These are phyloP conservation scores for Mucor piriformis DNA, from an alignment of 371 early-diverging fungal species.

Conservation along the genomic window DNA sequence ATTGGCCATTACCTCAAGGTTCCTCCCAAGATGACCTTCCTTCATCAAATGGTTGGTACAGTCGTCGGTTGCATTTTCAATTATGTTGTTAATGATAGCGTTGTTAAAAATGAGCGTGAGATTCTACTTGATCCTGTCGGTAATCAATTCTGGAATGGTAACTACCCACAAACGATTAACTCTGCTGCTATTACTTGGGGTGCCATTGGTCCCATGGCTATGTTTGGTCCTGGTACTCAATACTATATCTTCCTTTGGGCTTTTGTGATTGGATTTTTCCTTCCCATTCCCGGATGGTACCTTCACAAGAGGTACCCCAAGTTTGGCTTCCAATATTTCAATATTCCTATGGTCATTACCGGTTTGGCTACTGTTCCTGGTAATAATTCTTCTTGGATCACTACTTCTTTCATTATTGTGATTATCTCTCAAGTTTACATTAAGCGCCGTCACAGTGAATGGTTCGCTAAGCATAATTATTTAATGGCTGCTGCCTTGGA, in stretches of 20 bases:
- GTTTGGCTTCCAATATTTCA: constrained; percentile 39
- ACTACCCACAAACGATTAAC: constrained; percentile 53
- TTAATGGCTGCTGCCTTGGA: constrained; percentile 60
- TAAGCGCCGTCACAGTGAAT: constrained; percentile 40
- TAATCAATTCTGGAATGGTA: constrained; percentile 58
- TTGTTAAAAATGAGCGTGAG: constrained; percentile 46
- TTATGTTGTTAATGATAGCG: constrained; percentile 48
- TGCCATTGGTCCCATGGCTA: constrained; percentile 69
- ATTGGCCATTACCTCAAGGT: constrained; percentile 80
- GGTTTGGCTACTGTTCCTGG: constrained; percentile 51
- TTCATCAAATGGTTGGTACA: constrained; percentile 67
- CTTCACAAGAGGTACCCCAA: constrained; percentile 40
- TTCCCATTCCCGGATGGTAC: constrained; percentile 42
- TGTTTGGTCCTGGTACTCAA: constrained; percentile 65
- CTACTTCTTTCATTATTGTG: constrained; percentile 38
- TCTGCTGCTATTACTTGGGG: constrained; percentile 75
- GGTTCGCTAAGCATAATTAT: constrained; percentile 61
- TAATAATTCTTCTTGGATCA: constrained; percentile 44
- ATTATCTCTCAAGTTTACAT: constrained; percentile 53
- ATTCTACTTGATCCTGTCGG: constrained; percentile 43
- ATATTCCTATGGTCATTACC: constrained; percentile 49
- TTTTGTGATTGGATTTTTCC: constrained; percentile 37
- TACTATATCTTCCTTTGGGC: constrained; percentile 65
- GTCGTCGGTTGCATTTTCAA: constrained; percentile 58
- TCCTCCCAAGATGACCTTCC: constrained; percentile 65